phyloP scores from a whole-genome alignment of 2,329 filamentous ascomycete species.

The Penicillium digitatum region DNA sequence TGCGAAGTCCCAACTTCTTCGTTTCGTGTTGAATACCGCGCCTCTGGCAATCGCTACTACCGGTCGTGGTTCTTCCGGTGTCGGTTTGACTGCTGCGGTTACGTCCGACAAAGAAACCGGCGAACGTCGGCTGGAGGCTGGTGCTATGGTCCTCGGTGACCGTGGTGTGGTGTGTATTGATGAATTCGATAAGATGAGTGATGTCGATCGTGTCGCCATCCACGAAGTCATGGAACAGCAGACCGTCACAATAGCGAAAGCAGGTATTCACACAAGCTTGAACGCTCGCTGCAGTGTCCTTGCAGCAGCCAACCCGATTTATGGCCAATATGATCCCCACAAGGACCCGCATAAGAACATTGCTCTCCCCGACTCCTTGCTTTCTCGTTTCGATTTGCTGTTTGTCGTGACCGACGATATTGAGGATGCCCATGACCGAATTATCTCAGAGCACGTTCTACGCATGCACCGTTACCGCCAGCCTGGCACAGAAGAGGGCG shows the following conservation, averaged over 20 bases:
- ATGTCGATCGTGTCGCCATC: conserved; percentile 94
- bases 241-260: conserved; percentile 97
- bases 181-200: conserved; percentile 99
- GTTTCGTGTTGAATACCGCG: conserved; percentile 95
- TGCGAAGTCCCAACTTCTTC: conserved; percentile 94
- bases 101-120: conserved; percentile 97
- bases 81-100: conserved; percentile 94
- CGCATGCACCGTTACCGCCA: conserved; percentile 96
- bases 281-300: conserved; percentile 96
- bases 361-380: conserved; percentile 87
- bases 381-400: conserved; percentile 96
- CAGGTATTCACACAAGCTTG: conserved; percentile 93
- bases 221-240: conserved; percentile 99
- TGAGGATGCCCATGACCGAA: conserved; percentile 83
- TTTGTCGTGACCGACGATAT: conserved; percentile 99
- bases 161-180: conserved; percentile 98
- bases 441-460: conserved; percentile 92
- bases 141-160: conserved; percentile 97
- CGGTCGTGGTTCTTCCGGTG: conserved; percentile 91
- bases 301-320: conserved; percentile 94
- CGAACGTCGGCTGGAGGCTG: conserved; percentile 87
- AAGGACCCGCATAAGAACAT: conserved; percentile 99
- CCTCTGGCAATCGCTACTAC: conserved; percentile 96
- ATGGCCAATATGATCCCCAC: conserved; percentile 96
- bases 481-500: conserved; percentile 87